A percentile compares a stretch with the other conserved stretches of the same genome.
These are phyloP conservation scores for Heritiera fomes DNA, from an alignment of 345 rosid genomes.

Conservation along the genomic window DNA sequence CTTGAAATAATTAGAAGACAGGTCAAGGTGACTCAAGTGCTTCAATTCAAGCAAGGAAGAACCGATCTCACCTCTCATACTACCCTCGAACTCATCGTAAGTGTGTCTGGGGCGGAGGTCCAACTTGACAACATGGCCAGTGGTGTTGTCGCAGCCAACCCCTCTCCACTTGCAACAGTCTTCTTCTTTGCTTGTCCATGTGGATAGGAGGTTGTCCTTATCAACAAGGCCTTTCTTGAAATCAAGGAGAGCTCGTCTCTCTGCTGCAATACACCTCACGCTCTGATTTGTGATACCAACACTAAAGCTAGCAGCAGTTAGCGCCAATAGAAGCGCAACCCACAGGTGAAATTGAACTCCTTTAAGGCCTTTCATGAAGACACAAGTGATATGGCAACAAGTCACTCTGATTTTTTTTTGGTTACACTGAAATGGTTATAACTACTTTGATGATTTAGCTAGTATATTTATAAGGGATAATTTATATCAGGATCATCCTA, in stretches of 20 bases:
- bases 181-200: not conserved
- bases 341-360: not conserved
- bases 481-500: no score
- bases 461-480: no score
- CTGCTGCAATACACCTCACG: not conserved
- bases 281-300: not conserved
- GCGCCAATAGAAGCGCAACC: not conserved
- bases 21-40: slow-evolving; percentile 14
- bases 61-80: slow-evolving; percentile 21
- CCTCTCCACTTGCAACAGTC: slow-evolving; percentile 7
- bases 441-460: not conserved
- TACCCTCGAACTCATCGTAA: not conserved
- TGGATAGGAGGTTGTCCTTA: not conserved
- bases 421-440: not conserved
- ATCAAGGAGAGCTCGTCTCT: slow-evolving; percentile 9
- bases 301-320: not conserved
- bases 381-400: not conserved
- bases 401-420: not conserved
- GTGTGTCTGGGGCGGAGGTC: slow-evolving; percentile 3
- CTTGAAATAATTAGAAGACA: slow-evolving; percentile 19
- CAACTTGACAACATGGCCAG: slow-evolving; percentile 2
- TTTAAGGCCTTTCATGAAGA: not conserved
- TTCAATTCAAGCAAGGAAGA: slow-evolving; percentile 20
- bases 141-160: not conserved
- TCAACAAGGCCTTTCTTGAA: not conserved